phyloP scores from a whole-genome alignment of 2,329 filamentous ascomycete genomes.

The Paecilomyces formosus region DNA sequence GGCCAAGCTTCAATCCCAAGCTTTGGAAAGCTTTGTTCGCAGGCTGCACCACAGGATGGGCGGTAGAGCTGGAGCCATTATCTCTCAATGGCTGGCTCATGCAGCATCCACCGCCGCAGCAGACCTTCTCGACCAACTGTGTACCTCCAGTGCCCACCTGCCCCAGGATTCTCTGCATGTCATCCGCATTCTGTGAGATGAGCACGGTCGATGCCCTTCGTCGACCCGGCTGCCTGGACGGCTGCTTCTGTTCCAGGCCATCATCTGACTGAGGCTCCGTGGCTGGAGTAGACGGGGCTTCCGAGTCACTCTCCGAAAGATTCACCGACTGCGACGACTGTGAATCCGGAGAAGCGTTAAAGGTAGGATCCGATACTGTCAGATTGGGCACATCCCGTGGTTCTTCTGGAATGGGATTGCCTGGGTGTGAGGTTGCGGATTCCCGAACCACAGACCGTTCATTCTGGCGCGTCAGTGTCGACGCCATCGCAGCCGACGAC shows the following conservation, averaged over 20 bases:
- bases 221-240: conserved; percentile 16
- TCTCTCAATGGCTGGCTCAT: conserved; percentile 49
- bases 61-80: conserved; percentile 29
- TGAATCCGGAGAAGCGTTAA: conserved; percentile 20
- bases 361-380: conserved; percentile 25
- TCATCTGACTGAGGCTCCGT: conserved; percentile 32
- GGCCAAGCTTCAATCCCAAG: conserved; percentile 66
- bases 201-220: conserved; percentile 41
- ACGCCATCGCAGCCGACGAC: conserved; percentile 18
- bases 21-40: conserved; percentile 80
- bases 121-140: conserved; percentile 55
- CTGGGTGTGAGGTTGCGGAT: conserved; percentile 38
- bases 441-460: conserved; percentile 24
- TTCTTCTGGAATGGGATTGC: conserved; percentile 42
- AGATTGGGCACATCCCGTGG: conserved; percentile 30
- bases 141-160: conserved; percentile 47
- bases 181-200: conserved; percentile 52
- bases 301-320: conserved; percentile 27
- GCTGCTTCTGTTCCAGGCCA: conserved; percentile 15
- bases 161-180: conserved; percentile 52
- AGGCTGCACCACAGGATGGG: conserved; percentile 51
- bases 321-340: conserved; percentile 21
- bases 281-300: conserved; percentile 32
- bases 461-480: conserved; percentile 14
- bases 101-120: conserved; percentile 59